phyloP scores from a whole-genome alignment of 1,139 yeast genomes.

The Saccharomyces hybrid region DNA sequence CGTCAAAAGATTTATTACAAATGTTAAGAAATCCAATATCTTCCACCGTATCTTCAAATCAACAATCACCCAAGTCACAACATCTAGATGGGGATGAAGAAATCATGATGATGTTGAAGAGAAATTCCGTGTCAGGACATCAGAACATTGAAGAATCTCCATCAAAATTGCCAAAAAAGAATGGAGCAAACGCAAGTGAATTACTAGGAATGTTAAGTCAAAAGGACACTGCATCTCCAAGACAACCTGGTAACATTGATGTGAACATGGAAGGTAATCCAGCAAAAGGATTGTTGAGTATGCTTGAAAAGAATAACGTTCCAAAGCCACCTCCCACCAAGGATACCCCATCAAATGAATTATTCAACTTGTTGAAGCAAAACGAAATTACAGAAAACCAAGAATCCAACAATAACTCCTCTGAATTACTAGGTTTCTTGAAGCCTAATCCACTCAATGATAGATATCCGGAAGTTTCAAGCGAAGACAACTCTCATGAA shows the following conservation, averaged over 20 bases:
- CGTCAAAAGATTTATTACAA: slow-evolving; percentile 4
- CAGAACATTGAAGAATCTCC: slow-evolving; percentile 1
- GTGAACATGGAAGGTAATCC: neutral
- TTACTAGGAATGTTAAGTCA: neutral
- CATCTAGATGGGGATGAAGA: slow-evolving; percentile 8
- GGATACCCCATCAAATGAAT: slow-evolving; percentile 4
- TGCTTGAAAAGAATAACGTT: neutral
- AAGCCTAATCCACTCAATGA: slow-evolving; percentile 2
- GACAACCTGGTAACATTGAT: neutral
- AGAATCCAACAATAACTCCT: neutral
- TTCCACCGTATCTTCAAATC: neutral
- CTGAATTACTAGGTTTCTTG: slow-evolving; percentile 1
- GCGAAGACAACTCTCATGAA: slow-evolving; percentile 14
- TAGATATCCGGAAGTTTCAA: slow-evolving; percentile 8
- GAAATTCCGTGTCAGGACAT: slow-evolving; percentile 3
- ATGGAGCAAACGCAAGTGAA: neutral
- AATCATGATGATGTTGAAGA: slow-evolving; percentile 10
- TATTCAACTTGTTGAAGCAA: slow-evolving; percentile 11
- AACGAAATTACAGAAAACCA: neutral
- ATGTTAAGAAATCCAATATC: slow-evolving; percentile 8
- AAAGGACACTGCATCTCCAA: slow-evolving; percentile 1
- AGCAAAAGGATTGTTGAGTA: neutral
- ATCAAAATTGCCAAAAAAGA: neutral
- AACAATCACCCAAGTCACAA: slow-evolving; percentile 5
- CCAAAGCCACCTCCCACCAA: neutral